Base-by-base conservation (phyloP, 179 eudicot genomes). In the Silene vulgaris region DNA sequence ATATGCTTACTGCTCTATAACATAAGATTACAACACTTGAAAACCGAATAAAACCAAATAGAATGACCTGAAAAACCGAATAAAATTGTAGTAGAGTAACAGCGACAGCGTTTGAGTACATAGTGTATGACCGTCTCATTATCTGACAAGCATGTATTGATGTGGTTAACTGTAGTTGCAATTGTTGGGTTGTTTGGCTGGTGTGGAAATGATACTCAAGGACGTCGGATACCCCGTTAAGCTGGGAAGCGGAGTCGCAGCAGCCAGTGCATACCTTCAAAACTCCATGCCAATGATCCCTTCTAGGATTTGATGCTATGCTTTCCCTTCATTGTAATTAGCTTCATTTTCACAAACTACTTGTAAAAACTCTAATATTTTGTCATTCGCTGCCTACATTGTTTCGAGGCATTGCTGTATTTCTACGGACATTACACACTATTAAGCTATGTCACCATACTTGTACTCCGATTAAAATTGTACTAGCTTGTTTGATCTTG, bases 141-240 rank as follows among this genome's bases (percentile, higher is more conserved):
- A 6, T 35, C 48, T 19, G 52, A 67, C 71, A 67, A 35, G 23
- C 26, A 19, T 21, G n/a, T 20, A 20, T 19, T 28, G 61, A 26
- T 23, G 30, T 32, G 70, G 65, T 26, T 29, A 16, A 14, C 35
- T 26, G 68, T 73, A 96, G 99, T 72, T 96, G 89, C 99, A 96
- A 96, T 79, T 96, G 78, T 74, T 96, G 79, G 99, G 99, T 1
- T 91, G 97, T 82, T 89, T 96, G 73, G 98, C 97, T 66, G 99
- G 99, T 48, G 98, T 93, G 79, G 98, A 93, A 80, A 93, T 91
- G 98, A 85, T 93, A 79, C 98, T 93, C 19, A 93, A 93, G 81
- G 99, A 96, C 63, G 98, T 96, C 6, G 99, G 99, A 0, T 96
- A 96, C 85, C 96, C 98, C 0, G 94, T 96, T 61, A 85, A 91